Percentiles rank a stretch among this genome's conserved stretches.
These are phyloP conservation scores for Colletotrichum filicis DNA, from an alignment of 2,329 filamentous ascomycete genomes.

Conservation along the genomic window DNA sequence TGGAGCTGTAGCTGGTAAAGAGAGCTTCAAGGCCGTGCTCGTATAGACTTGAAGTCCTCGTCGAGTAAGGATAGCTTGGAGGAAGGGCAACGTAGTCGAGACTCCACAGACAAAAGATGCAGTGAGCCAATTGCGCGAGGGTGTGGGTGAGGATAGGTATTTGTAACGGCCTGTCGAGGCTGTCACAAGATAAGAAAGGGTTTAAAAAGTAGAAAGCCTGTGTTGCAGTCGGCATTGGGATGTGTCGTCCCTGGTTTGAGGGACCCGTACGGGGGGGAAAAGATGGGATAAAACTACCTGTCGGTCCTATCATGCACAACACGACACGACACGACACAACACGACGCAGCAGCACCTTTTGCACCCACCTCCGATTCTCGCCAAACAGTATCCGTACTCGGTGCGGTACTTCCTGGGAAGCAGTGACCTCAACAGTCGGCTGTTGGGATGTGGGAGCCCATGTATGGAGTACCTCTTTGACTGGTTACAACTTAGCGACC, in stretches of 20 bases:
- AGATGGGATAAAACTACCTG: slow-evolving; percentile 18
- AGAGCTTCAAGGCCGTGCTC: not conserved
- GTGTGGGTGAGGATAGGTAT: slow-evolving; percentile 20
- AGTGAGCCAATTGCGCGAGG: slow-evolving; percentile 1
- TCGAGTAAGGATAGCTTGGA: not conserved
- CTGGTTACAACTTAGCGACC: not conserved
- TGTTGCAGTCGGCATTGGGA: slow-evolving; percentile 28
- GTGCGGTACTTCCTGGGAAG: not conserved
- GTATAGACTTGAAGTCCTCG: not conserved
- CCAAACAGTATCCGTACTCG: not conserved
- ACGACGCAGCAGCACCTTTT: not conserved
- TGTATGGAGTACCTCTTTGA: not conserved
- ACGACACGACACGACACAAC: slow-evolving; percentile 18
- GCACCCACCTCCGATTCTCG: not conserved
- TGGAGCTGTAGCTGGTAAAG: not conserved
- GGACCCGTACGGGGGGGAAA: slow-evolving; percentile 23
- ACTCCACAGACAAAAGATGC: not conserved
- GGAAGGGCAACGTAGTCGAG: not conserved
- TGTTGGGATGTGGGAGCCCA: slow-evolving; percentile 2
- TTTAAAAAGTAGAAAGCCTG: slow-evolving; percentile 7
- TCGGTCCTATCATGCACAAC: slow-evolving; percentile 25
- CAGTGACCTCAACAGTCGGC: slow-evolving; percentile 9
- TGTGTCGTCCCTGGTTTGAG: slow-evolving; percentile 29
- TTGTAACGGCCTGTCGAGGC: slow-evolving; percentile 28
- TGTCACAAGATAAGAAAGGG: slow-evolving; percentile 29